Conservation (phyloP, 208 protist genomes). For the Leishmania aethiopica region DNA sequence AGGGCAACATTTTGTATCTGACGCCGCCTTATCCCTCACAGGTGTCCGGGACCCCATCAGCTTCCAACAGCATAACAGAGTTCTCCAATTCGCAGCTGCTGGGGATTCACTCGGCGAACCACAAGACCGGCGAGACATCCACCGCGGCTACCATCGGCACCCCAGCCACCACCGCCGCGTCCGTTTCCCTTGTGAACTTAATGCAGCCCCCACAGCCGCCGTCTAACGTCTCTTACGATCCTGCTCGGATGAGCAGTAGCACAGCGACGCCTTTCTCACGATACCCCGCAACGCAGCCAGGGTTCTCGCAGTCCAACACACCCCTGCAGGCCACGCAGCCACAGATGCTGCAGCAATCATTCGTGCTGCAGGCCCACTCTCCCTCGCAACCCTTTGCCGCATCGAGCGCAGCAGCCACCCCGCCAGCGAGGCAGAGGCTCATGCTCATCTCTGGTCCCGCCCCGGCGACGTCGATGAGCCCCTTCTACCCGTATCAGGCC, state of each 20-base stretch:
- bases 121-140: conserved; percentile 9
- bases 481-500: conserved; percentile 21
- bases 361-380: conserved; percentile 14
- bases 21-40: conserved; percentile 11
- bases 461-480: neutral
- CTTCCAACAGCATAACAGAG: conserved; percentile 28
- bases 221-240: conserved; percentile 5
- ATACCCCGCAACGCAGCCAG: conserved; percentile 5
- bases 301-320: conserved; percentile 20
- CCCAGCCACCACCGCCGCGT: conserved; percentile 2
- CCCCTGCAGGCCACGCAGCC: conserved; percentile 16
- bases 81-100: conserved; percentile 21
- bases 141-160: conserved; percentile 7
- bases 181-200: conserved; percentile 23
- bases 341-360: conserved; percentile 17
- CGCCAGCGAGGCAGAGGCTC: conserved; percentile 14
- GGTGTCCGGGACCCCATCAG: conserved; percentile 11
- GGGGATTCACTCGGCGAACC: neutral
- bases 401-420: neutral
- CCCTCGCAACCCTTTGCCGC: conserved; percentile 7
- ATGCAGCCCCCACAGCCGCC: conserved; percentile 11
- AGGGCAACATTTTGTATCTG: conserved; percentile 21
- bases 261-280: conserved; percentile 11
- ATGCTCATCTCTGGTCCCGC: conserved; percentile 11
- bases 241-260: neutral